Base-by-base conservation (phyloP, 441 rosid species). In the Brassica hybrid region DNA sequence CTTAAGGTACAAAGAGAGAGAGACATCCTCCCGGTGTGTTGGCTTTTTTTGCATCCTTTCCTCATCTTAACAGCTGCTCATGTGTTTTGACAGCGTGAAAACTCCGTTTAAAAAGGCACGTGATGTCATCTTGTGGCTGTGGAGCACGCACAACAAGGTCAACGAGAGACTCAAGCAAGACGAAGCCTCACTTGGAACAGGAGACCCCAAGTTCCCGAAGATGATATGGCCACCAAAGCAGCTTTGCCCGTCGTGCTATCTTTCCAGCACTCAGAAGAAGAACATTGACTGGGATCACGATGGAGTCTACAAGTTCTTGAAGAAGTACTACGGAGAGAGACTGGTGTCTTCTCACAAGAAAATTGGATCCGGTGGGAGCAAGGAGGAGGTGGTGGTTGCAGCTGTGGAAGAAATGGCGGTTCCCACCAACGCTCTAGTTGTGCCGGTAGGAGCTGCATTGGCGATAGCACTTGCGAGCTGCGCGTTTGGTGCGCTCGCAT, bases 401-500 rank as follows among this genome's bases (percentile, higher is more conserved):
- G 83, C 74, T 67, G 64, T 73, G 16, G 97, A 88, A 70, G 95
- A 94, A 57, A 72, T 81, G 80, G 90, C 78, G 6, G 83, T 83
- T 7, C 81, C 97, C 13, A 84, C 90, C 19, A 88, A 83, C 69
- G 94, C 97, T 7, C 79, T 94, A 3, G 95, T 89, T 67, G 97
- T 94, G 76, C 98, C 97, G 8, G 76, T 91, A 14, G 98, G 97
- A 58, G 98, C 97, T 64, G 98, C 97, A 9, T 81, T 94, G 85
- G 98, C 98, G 3, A 90, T 94, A 65, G 97, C 97, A 19, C 81
- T 94, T 36, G 97, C 95, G 36, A 94, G 97, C 89, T 91, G 97
- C 82, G 95, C 95, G 18, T 94, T 94, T 64, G 97, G 97, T 73
- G 98, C 93, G 0, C 95, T 94, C 1, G 95, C 98, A 2, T 94